Evolutionary conservation across 2,329 filamentous ascomycete species (phyloP).

Genomic region (Boeremia lycopersici): DNA sequence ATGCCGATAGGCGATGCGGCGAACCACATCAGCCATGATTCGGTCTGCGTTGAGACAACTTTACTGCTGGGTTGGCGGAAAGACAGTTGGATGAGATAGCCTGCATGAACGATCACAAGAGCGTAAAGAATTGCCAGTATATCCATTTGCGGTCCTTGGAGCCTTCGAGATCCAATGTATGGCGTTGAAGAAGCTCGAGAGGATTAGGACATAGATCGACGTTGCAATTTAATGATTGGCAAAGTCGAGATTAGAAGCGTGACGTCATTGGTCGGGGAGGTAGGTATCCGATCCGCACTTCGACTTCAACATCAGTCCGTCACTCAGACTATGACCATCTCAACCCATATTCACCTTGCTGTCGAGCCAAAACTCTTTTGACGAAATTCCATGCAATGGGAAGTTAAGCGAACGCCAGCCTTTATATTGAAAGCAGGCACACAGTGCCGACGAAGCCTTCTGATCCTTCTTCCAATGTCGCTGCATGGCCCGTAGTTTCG

Average conservation of each 20-base stretch:
- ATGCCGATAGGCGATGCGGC: slow-evolving; percentile 11
- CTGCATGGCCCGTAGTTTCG: too few species aligned
- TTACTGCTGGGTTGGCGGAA: slow-evolving; percentile 23
- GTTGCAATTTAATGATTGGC: too few species aligned
- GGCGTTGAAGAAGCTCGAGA: not conserved
- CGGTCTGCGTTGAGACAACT: slow-evolving; percentile 5
- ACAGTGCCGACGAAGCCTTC: not conserved
- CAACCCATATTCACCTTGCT: not conserved
- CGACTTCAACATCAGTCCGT: too few species aligned
- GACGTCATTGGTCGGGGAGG: not conserved
- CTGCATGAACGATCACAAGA: slow-evolving; percentile 12
- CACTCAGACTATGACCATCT: not conserved
- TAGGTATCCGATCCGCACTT: not conserved
- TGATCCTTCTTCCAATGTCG: too few species aligned
- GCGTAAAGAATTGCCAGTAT: slow-evolving; percentile 1
- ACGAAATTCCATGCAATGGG: too few species aligned
- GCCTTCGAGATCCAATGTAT: not conserved
- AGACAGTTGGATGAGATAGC: slow-evolving; percentile 19
- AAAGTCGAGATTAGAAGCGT: not conserved
- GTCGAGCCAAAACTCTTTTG: too few species aligned
- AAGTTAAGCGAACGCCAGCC: too few species aligned
- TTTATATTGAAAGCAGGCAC: not conserved
- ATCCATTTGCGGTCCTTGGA: not conserved
- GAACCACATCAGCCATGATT: slow-evolving; percentile 18
- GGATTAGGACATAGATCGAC: not conserved